Evolutionary conservation across 306 rosid genomes (phyloP).

Genomic region (Pterocarpus macrocarpus): DNA sequence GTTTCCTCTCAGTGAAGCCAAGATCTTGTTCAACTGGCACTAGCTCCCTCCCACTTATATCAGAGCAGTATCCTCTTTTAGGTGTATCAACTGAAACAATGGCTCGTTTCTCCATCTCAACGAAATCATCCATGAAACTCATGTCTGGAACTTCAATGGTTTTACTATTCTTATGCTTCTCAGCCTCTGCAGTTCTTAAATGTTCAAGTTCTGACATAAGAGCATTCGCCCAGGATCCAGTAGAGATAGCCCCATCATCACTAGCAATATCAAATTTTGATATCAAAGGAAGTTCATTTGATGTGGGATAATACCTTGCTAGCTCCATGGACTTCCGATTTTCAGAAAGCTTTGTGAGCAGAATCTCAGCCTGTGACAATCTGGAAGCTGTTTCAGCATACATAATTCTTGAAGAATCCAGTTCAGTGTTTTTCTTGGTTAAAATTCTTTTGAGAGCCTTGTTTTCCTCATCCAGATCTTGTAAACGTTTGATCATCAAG

Average conservation of each 20-base stretch:
- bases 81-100: conserved; percentile 65
- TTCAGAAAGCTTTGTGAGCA: conserved; percentile 57
- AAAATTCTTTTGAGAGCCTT: conserved; percentile 68
- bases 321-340: conserved; percentile 58
- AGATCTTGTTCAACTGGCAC: conserved; percentile 55
- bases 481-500: conserved; percentile 64
- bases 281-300: conserved; percentile 57
- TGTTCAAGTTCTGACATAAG: conserved; percentile 63
- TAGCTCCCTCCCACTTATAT: conserved; percentile 58
- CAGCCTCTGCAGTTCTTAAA: conserved; percentile 59
- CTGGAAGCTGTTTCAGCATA: conserved; percentile 67
- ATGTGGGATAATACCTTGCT: conserved; percentile 46
- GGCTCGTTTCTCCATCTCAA: conserved; percentile 81
- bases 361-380: conserved; percentile 65
- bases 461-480: conserved; percentile 77
- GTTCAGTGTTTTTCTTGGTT: conserved; percentile 57
- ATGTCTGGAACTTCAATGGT: conserved; percentile 55
- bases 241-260: conserved; percentile 67
- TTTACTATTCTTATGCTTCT: conserved; percentile 45
- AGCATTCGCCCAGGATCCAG: conserved; percentile 76
- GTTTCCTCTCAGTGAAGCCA: conserved; percentile 21
- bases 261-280: conserved; percentile 59
- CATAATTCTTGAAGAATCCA: conserved; percentile 62
- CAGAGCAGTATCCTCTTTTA: conserved; percentile 43
- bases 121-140: conserved; percentile 72